Evolutionary conservation across 306 rosid species (phyloP), one percentile per base, ranked within the genome.

Genomic region (Echinosophora koreensis): DNA sequence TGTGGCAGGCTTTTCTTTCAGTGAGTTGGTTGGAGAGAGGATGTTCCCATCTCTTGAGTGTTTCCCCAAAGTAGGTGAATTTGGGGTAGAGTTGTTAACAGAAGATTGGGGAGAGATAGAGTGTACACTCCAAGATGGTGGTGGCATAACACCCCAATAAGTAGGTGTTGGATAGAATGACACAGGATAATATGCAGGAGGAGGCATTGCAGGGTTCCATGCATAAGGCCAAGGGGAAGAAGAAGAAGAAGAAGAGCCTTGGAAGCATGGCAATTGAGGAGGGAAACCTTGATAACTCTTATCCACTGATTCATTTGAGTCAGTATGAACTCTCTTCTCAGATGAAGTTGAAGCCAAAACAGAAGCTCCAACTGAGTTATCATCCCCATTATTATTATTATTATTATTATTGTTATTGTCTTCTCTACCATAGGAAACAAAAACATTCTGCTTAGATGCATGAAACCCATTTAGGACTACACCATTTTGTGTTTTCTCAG

Each of bases 41-140:
- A 72, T 79, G 14, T 76, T 76, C 27, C 84, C 93, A 12, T 93
- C 93, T 55, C 98, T 88, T 37, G 87, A 84, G 75, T 87, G 98
- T 74, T 93, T 93, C 74, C 98, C 90, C 38, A 84, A 83, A 14
- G 82, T 72, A 16, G 85, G 66, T 56, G 87, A 80, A 37, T 69
- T 86, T 15, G 83, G 76, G 71, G 84, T 62, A 35, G 79, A 42
- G 15, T 70, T 73, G 86, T 66, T 77, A n/a, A 51, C 42, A 66
- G 78, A 79, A 27, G 88, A 82, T 42, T 84, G 73, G 3, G 85
- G 77, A 35, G 93, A 66, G 46, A 84, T 60, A 65, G 80, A 50
- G n/a, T 80, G 83, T 51, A 77, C 39, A 28, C 70, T 89, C 97
- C 91, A 89, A 8, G 88, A 58, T 17, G 85, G 83, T 14, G 86